Percentiles rank a stretch among this genome's conserved stretches.
Evolutionary conservation across 352 stramenopile species (phyloP).

Genomic region (Phytophthora capsici): DNA sequence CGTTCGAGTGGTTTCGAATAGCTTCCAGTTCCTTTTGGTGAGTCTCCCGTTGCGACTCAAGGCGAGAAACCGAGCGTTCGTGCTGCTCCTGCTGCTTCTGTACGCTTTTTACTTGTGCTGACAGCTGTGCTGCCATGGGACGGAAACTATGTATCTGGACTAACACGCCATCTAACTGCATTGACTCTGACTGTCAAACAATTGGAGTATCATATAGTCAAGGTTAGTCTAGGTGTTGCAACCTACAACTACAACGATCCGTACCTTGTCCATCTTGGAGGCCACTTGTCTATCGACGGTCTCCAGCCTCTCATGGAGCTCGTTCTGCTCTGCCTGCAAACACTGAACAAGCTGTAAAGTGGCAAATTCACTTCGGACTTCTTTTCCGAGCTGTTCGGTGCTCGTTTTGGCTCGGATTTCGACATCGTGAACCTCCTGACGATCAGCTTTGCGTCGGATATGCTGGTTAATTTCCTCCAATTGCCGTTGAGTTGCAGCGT

Average conservation of each 20-base stretch:
- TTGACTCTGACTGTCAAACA: conserved; percentile 48
- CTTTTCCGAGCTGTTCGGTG: conserved; percentile 23
- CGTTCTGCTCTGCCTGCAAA: conserved; percentile 55
- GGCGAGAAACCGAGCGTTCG: conserved; percentile 8
- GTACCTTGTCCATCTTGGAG: conserved; percentile 74
- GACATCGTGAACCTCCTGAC: conserved; percentile 24
- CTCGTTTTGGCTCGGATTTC: conserved; percentile 21
- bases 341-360: conserved; percentile 43
- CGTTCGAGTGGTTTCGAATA: conserved; percentile 19
- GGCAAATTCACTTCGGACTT: conserved; percentile 40
- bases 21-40: conserved; percentile 19
- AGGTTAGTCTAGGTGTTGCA: conserved; percentile 9
- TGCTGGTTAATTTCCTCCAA: conserved; percentile 21
- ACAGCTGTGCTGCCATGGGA: conserved; percentile 44
- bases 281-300: conserved; percentile 50
- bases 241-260: conserved; percentile 4
- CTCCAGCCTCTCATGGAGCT: conserved; percentile 51
- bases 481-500: conserved; percentile 7
- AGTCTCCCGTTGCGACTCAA: conserved; percentile 5
- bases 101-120: conserved; percentile 29
- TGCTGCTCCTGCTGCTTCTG: conserved; percentile 12
- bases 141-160: conserved; percentile 65
- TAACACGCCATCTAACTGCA: conserved; percentile 53
- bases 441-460: conserved; percentile 32
- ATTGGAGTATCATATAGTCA: conserved; percentile 2